phyloP scores from a whole-genome alignment of 129 eudicot genomes.

The Dittrichia graveolens region DNA sequence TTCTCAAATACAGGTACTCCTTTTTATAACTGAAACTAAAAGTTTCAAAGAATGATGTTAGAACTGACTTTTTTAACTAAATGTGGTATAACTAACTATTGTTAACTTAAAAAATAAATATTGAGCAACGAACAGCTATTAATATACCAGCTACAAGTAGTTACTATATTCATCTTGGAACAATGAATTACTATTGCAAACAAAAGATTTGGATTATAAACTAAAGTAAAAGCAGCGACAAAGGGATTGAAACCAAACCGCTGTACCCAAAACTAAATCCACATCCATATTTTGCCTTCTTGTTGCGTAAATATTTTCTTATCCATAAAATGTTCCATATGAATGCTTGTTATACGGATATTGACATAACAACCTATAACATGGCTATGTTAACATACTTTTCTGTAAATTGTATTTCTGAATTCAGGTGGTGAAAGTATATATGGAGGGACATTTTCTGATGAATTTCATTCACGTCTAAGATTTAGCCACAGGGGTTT shows the following conservation, averaged over 20 bases:
- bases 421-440: slow-evolving; percentile 93
- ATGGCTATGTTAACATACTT: too few species aligned
- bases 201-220: neutral
- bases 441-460: slow-evolving; percentile 75
- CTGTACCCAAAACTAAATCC: neutral
- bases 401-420: neutral
- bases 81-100: too few species aligned
- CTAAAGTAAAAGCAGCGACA: slow-evolving; percentile 14
- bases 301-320: too few species aligned
- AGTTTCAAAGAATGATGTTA: too few species aligned
- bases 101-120: too few species aligned
- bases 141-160: neutral
- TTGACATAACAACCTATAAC: too few species aligned
- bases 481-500: slow-evolving; percentile 91
- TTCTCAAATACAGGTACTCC: neutral
- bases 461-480: slow-evolving; percentile 90
- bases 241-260: neutral
- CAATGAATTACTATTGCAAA: neutral
- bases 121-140: slow-evolving; percentile 1
- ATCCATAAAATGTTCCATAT: too few species aligned
- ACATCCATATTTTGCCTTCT: too few species aligned
- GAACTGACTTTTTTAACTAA: too few species aligned
- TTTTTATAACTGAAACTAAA: neutral
- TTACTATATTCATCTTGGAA: neutral
- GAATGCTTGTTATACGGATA: too few species aligned